Evolutionary conservation across 805 yeast species (phyloP).

Genomic region (Teunomyces cretensis): DNA sequence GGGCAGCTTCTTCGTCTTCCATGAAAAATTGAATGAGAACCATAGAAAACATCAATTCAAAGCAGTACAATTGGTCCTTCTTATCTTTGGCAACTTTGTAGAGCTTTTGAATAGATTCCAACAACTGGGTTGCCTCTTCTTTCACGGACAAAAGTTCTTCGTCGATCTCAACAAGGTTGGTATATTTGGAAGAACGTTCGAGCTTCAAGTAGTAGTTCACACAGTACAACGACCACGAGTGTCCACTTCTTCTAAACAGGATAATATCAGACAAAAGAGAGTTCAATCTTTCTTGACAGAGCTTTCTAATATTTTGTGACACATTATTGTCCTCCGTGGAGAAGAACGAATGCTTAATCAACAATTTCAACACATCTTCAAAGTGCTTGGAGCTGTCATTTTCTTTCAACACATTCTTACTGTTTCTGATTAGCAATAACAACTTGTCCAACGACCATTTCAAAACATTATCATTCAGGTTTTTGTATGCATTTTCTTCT

Average conservation of each 20-base stretch:
- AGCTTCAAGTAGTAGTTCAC: slow-evolving; percentile 34
- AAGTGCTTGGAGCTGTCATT: slow-evolving; percentile 19
- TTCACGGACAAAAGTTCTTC: slow-evolving; percentile 53
- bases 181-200: slow-evolving; percentile 20
- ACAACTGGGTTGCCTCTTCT: slow-evolving; percentile 46
- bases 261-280: slow-evolving; percentile 65
- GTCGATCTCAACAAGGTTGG: slow-evolving; percentile 48
- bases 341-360: slow-evolving; percentile 45
- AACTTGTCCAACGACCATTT: slow-evolving; percentile 64
- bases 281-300: slow-evolving; percentile 62
- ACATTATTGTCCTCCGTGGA: slow-evolving; percentile 16
- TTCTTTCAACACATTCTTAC: slow-evolving; percentile 31
- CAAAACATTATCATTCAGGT: slow-evolving; percentile 36
- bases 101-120: slow-evolving; percentile 31
- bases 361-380: slow-evolving; percentile 36
- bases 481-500: slow-evolving; percentile 14
- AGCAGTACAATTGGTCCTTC: slow-evolving; percentile 53
- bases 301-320: slow-evolving; percentile 34
- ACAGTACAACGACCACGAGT: slow-evolving; percentile 63
- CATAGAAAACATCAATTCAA: slow-evolving; percentile 77
- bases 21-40: slow-evolving; percentile 73
- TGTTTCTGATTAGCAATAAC: slow-evolving; percentile 49
- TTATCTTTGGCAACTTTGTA: slow-evolving; percentile 37
- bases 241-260: slow-evolving; percentile 41
- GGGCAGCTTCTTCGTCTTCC: slow-evolving; percentile 75